Percentiles rank a stretch among this genome's conserved stretches.
phyloP scores from a whole-genome alignment of 192 early-diverging fungal species.

The Coemansia sp. region DNA sequence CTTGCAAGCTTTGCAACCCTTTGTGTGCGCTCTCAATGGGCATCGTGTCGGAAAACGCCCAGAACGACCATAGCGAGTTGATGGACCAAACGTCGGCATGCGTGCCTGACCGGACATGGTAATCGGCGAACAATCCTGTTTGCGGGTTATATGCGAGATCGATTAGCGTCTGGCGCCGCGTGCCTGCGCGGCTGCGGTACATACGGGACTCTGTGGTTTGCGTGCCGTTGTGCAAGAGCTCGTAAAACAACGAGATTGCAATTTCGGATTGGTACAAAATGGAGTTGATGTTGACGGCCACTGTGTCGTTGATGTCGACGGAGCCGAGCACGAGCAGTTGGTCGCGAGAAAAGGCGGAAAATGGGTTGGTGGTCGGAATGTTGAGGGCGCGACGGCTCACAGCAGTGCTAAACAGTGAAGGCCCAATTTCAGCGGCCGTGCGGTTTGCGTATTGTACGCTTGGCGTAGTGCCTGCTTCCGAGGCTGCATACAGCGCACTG shows the following conservation, averaged over 20 bases:
- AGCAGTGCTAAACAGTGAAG: conserved; percentile 24
- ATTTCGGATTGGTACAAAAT: conserved; percentile 58
- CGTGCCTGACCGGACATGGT: conserved; percentile 47
- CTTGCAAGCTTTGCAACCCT: conserved; percentile 48
- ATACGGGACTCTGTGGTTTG: conserved; percentile 7
- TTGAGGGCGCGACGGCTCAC: conserved; percentile 18
- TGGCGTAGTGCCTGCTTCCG: conserved; percentile 35
- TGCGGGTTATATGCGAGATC: conserved; percentile 58
- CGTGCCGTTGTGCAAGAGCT: conserved; percentile 19
- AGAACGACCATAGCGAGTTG: conserved; percentile 64
- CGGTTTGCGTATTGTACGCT: conserved; percentile 35
- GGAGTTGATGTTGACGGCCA: conserved; percentile 70
- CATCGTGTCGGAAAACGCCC: conserved; percentile 49
- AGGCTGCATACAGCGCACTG: conserved; percentile 26
- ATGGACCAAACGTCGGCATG: conserved; percentile 54
- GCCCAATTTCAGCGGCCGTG: conserved; percentile 11
- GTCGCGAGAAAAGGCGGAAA: conserved; percentile 20
- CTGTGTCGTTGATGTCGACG: conserved; percentile 56
- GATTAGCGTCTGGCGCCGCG: conserved; percentile 56
- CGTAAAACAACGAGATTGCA: conserved; percentile 28
- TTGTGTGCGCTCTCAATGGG: conserved; percentile 20
- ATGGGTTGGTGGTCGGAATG: conserved; percentile 31
- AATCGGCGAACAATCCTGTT: conserved; percentile 58
- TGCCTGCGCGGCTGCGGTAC: conserved; percentile 36
- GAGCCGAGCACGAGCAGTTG: conserved; percentile 49